Evolutionary conservation across 2,329 filamentous ascomycete species (phyloP), one percentile per base, ranked within the genome.

Genomic region (Cladorrhinum sp.): DNA sequence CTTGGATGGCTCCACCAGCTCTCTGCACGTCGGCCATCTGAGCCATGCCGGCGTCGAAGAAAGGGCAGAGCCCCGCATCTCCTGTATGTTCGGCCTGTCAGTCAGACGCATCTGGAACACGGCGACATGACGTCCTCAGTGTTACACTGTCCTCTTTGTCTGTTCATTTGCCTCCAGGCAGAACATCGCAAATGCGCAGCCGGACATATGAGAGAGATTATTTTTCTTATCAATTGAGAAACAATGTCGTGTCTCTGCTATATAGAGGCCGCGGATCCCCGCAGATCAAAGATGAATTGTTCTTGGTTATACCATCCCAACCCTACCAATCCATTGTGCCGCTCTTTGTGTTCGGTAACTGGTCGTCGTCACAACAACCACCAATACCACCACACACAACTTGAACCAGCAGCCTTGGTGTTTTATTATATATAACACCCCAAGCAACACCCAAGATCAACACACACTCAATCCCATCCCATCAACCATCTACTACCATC

Each of bases 1-100:
- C 38, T 8, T 58, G 58, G 61, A 27, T 56, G 55, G 55, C 61
- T 61, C 58, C 58, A 32, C 25, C 16, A 55, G 22, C 9, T 50
- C 38, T 22, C 38, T 25, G 41, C 41, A 45, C 8, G 32, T 41
- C 38, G 36, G 53, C 53, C 53, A 24, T 41, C 53, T 56, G 53
- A 56, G 53, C 53, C 53, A 49, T 56, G 16, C 16, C 24, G 36
- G 53, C 18, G 36, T 20, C 22, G 10, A 9, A 10, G 2, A n/a
- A n/a, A n/a, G n/a, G n/a, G n/a, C n/a, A 7, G 38, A 45, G 23
- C 53, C 25, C 53, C 53, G 38, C 53, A 56, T n/a, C n/a, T 20
- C 5, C 22, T 55, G 27, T 7, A 20, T 53, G 51, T 29, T 25
- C 36, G 27, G 20, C 29, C 27, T 53, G 51, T 20, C 51, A 36